These are phyloP conservation scores for Melaleuca quinquenervia DNA, from an alignment of 345 rosid species.

Conservation along the genomic window DNA sequence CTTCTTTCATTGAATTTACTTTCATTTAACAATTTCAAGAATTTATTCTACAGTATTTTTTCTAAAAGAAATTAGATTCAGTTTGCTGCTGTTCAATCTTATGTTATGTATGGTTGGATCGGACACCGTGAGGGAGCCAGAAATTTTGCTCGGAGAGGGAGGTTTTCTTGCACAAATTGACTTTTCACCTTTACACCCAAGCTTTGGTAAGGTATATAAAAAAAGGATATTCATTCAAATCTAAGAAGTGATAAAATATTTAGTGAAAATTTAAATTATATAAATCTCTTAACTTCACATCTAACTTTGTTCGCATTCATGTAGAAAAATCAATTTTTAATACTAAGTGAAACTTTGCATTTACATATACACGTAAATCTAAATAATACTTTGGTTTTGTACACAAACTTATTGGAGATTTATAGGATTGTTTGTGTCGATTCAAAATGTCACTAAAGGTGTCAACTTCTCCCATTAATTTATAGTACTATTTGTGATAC, in stretches of 20 bases:
- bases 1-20: too few relatives aligned
- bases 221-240: background rate
- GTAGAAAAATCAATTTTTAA: too few relatives aligned
- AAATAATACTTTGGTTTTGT: too few relatives aligned
- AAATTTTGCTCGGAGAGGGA: background rate
- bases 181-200: background rate
- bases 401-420: too few relatives aligned
- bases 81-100: background rate
- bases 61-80: background rate
- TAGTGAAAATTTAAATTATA: background rate
- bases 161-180: background rate
- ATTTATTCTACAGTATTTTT: background rate
- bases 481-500: too few relatives aligned
- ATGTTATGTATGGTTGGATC: too few relatives aligned
- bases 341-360: too few relatives aligned
- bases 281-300: background rate
- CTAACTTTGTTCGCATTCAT: too few relatives aligned
- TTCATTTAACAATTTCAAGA: fast-evolving
- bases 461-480: too few relatives aligned
- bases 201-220: background rate
- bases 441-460: too few relatives aligned
- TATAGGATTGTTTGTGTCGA: too few relatives aligned
- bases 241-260: background rate
- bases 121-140: fast-evolving
- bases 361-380: too few relatives aligned